These are phyloP conservation scores for Naganishia cerealis DNA, from an alignment of 1,284 basidiomycete genomes.

Conservation along the genomic window DNA sequence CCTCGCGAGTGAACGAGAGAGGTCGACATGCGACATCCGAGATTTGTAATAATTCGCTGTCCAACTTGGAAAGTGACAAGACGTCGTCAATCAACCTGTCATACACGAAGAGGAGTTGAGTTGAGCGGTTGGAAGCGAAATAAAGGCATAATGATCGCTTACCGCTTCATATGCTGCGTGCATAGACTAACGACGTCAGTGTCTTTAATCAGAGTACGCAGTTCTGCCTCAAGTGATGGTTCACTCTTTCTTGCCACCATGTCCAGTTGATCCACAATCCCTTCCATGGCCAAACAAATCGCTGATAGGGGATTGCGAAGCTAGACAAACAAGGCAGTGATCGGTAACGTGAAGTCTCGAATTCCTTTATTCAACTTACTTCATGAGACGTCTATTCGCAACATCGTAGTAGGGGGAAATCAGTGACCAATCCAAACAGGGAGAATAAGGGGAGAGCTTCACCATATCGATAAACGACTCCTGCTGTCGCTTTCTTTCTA, in stretches of 20 bases:
- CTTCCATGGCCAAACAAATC: slow-evolving; percentile 39
- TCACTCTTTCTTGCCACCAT: slow-evolving; percentile 6
- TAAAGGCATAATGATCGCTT: neutral
- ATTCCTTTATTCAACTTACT: neutral
- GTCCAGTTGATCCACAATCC: slow-evolving; percentile 37
- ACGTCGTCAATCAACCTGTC: slow-evolving; percentile 36
- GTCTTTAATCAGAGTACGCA: slow-evolving; percentile 33
- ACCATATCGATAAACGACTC: slow-evolving; percentile 43
- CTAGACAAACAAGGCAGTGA: slow-evolving; percentile 10
- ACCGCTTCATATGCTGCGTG: slow-evolving; percentile 36
- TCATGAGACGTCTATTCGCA: slow-evolving; percentile 25
- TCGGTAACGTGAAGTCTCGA: neutral
- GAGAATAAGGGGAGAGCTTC: slow-evolving; percentile 1
- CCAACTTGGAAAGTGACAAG: slow-evolving; percentile 36
- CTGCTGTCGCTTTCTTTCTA: slow-evolving; percentile 37
- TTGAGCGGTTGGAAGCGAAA: neutral
- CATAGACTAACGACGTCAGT: slow-evolving; percentile 35
- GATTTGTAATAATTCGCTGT: slow-evolving; percentile 39
- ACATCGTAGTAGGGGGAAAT: neutral
- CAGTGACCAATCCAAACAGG: neutral
- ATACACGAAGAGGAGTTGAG: no score
- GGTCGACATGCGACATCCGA: slow-evolving; percentile 36
- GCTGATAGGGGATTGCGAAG: slow-evolving; percentile 39
- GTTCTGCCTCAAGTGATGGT: slow-evolving; percentile 13
- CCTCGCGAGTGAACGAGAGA: slow-evolving; percentile 35